Conservation (phyloP, 768 basidiomycete genomes). For the Crassisporium funariophilum region DNA sequence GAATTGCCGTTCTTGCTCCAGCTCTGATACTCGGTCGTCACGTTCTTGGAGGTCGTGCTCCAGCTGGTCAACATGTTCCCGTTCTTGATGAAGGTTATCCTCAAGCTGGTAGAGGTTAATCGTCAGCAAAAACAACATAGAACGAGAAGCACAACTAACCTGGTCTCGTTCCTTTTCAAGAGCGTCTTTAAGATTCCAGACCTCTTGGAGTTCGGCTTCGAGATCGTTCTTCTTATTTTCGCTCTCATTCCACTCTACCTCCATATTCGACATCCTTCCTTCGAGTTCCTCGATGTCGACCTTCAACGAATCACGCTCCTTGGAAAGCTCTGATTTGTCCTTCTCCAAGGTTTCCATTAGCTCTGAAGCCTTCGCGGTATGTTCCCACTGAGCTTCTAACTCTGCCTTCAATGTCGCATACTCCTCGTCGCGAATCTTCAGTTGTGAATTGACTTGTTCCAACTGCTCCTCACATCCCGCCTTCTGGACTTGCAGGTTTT, state of each 20-base stretch:
- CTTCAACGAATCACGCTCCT: slow-evolving; percentile 42
- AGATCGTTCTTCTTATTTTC: slow-evolving; percentile 59
- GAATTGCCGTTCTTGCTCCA: slow-evolving; percentile 59
- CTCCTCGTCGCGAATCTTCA: slow-evolving; percentile 47
- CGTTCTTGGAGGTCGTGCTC: slow-evolving; percentile 51
- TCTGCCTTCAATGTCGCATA: slow-evolving; percentile 56
- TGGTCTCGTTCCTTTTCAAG: slow-evolving; percentile 58
- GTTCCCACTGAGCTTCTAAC: slow-evolving; percentile 71
- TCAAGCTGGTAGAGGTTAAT: slow-evolving; percentile 42
- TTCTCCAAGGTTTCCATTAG: slow-evolving; percentile 35
- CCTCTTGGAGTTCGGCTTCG: slow-evolving; percentile 56
- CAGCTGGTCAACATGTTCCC: slow-evolving; percentile 51
- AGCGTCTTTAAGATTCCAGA: slow-evolving; percentile 52
- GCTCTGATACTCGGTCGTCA: slow-evolving; percentile 49
- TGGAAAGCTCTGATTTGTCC: slow-evolving; percentile 35
- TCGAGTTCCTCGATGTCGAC: slow-evolving; percentile 45
- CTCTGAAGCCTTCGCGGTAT: slow-evolving; percentile 59
- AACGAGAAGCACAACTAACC: slow-evolving; percentile 35
- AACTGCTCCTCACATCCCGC: slow-evolving; percentile 44
- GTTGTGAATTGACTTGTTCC: slow-evolving; percentile 39
- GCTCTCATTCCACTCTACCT: slow-evolving; percentile 55
- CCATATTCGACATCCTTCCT: slow-evolving; percentile 45
- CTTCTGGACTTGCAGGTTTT: slow-evolving; percentile 47
- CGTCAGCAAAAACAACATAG: background rate
- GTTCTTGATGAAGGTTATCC: slow-evolving; percentile 52